phyloP scores from a whole-genome alignment of 495 filamentous ascomycete species.

The Podospora comata region DNA sequence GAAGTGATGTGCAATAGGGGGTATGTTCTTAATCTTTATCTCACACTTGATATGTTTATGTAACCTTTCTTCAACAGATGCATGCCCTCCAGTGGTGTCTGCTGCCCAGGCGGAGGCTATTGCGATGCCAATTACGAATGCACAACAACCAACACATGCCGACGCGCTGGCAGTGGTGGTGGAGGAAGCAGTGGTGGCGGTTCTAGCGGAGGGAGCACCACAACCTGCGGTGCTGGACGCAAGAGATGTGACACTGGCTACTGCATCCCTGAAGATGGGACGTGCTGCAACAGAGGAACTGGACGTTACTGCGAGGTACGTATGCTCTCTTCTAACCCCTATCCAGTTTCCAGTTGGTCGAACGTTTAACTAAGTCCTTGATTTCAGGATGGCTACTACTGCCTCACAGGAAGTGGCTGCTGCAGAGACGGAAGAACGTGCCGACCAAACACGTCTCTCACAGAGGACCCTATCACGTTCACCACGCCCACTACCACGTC shows the following conservation, averaged over 20 bases:
- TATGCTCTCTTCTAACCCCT: background rate
- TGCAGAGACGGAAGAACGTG: slow-evolving; percentile 19
- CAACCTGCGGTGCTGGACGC: background rate
- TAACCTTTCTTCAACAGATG: slow-evolving; percentile 11
- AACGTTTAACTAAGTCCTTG: background rate
- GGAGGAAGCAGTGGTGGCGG: slow-evolving; percentile 1
- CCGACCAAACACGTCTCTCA: background rate
- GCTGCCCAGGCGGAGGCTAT: slow-evolving; percentile 24
- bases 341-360: background rate
- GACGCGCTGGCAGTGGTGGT: background rate
- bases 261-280: slow-evolving; percentile 17
- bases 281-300: slow-evolving; percentile 17
- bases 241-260: slow-evolving; percentile 11
- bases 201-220: background rate
- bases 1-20: slow-evolving; percentile 11
- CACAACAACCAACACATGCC: slow-evolving; percentile 11
- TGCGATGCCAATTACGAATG: slow-evolving; percentile 23
- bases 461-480: background rate
- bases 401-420: slow-evolving; percentile 16
- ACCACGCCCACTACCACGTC: background rate
- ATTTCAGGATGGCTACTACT: slow-evolving; percentile 21
- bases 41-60: too few relatives aligned
- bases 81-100: slow-evolving; percentile 24
- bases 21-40: background rate
- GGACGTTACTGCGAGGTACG: slow-evolving; percentile 20